Evolutionary conservation across 2,329 filamentous ascomycete genomes (phyloP), one percentile per base, ranked within the genome.

Genomic region (Cercospora sesami): DNA sequence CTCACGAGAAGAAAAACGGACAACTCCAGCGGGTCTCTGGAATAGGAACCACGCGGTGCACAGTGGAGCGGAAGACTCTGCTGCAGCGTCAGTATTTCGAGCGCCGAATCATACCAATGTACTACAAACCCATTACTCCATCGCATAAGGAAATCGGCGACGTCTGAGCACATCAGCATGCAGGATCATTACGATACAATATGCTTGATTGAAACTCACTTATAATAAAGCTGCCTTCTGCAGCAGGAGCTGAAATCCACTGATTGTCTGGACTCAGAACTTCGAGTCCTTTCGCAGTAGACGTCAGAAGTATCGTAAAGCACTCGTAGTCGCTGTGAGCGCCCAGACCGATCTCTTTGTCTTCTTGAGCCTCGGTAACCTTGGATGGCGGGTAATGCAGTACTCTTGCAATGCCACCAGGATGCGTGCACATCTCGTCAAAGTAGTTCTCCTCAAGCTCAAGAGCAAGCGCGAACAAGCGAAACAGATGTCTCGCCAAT

Each of bases 71-170:
- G 78, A 80, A 83, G 33, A 79, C 16, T 18, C 68, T 66, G 60
- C n/a, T n/a, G 4, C 31, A 21, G 55, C 55, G 30, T 59, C 30
- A 59, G 28, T 59, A 23, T 59, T 36, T 5, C 26, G 53, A 59
- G 30, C 18, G 18, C 26, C 18, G 14, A 36, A 59, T 33, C 16
- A 36, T 14, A 16, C 16, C 21, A 8, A 14, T 31, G 45, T 10
- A 14, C 14, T 31, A 65, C 26, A 23, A 33, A 36, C 26, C 80
- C 81, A 64, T 81, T 81, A 10, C 81, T 83, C 80, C 80, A 82
- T 58, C 80, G 73, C 77, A 83, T 81, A 70, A 85, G 78, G 80
- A 84, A 83, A 69, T 85, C 83, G 0, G 82, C 83, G 36, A 85
- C 81, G 67, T 85, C 85, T 16, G 84, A 81, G 7, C 26, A 30